Conservation (phyloP, 225 moss, liverwort and hornwort genomes). For the Physcomitrium patens region DNA sequence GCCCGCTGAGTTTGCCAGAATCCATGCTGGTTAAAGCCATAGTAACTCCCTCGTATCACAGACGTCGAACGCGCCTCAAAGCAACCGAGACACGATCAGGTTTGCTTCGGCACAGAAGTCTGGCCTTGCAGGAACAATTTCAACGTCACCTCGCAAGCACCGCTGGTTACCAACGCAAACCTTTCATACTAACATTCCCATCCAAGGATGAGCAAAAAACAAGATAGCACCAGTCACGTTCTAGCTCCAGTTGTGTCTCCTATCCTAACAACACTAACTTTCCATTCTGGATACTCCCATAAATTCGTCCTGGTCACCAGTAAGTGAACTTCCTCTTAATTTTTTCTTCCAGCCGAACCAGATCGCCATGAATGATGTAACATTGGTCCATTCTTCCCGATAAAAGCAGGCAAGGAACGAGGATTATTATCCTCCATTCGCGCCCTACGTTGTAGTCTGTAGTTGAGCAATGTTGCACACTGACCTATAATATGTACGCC, state of each 20-base stretch:
- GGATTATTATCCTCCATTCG: neutral
- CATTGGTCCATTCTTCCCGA: neutral
- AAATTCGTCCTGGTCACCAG: slow-evolving; percentile 19
- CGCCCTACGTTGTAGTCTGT: neutral
- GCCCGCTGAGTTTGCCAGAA: slow-evolving; percentile 16
- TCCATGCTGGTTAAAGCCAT: slow-evolving; percentile 7
- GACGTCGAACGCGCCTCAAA: neutral
- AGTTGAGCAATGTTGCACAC: slow-evolving; percentile 11
- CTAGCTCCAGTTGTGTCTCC: slow-evolving; percentile 18
- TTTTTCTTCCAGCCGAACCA: neutral
- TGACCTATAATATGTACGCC: neutral
- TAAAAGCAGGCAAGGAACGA: neutral
- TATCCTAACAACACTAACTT: slow-evolving; percentile 5
- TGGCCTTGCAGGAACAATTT: neutral
- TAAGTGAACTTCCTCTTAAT: slow-evolving; percentile 4
- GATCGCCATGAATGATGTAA: slow-evolving; percentile 4
- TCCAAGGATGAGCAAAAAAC: neutral
- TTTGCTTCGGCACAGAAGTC: slow-evolving; percentile 1
- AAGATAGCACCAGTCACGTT: neutral
- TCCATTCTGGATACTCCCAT: neutral
- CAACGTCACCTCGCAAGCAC: slow-evolving; percentile 1
- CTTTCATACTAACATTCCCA: neutral
- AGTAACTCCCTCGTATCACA: neutral
- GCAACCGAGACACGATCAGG: neutral
- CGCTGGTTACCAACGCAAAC: slow-evolving; percentile 11